Percentiles rank a stretch among this genome's conserved stretches.
phyloP scores from a whole-genome alignment of 495 filamentous ascomycete genomes.

The Xylaria intraflava region DNA sequence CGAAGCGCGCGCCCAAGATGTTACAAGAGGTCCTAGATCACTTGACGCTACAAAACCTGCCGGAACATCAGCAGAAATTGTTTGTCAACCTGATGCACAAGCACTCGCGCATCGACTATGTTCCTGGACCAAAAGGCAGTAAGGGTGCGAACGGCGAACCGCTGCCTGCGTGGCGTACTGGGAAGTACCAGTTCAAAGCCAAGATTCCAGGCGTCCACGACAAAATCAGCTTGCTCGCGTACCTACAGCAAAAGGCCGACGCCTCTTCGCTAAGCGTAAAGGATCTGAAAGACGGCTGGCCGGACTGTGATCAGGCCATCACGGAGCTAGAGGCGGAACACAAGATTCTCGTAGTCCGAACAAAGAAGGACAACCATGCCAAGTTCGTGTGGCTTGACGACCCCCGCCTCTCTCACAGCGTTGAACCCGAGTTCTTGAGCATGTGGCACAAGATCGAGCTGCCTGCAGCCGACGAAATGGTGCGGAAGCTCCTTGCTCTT shows the following conservation, averaged over 20 bases:
- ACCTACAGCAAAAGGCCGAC: constrained; percentile 75
- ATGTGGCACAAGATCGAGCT: constrained; percentile 80
- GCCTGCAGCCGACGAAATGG: constrained; percentile 67
- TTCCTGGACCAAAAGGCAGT: constrained; percentile 50
- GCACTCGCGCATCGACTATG: constrained; percentile 66
- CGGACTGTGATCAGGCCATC: constrained; percentile 69
- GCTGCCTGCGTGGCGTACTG: constrained; percentile 40
- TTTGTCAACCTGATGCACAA: constrained; percentile 44
- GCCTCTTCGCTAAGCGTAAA: constrained; percentile 73
- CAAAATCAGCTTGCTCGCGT: constrained; percentile 65
- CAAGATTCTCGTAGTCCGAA: constrained; percentile 74
- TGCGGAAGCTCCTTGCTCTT: constrained; percentile 62
- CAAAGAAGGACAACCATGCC: constrained; percentile 86
- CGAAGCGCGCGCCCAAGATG: constrained; percentile 62
- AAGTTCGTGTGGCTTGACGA: constrained; percentile 87
- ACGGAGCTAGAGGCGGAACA: constrained; percentile 68
- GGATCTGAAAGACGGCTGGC: constrained; percentile 93
- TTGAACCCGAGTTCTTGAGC: constrained; percentile 74
- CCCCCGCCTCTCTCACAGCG: constrained; percentile 61
- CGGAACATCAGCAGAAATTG: constrained; percentile 35
- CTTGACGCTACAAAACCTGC: constrained; percentile 55
- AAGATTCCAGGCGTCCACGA: constrained; percentile 68
- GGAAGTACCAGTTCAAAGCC: constrained; percentile 72
- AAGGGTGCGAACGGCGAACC: constrained; percentile 26
- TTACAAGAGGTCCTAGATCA: constrained; percentile 70